Base-by-base conservation (phyloP, 1,284 basidiomycete genomes). In the Cystobasidiaceae sp. region DNA sequence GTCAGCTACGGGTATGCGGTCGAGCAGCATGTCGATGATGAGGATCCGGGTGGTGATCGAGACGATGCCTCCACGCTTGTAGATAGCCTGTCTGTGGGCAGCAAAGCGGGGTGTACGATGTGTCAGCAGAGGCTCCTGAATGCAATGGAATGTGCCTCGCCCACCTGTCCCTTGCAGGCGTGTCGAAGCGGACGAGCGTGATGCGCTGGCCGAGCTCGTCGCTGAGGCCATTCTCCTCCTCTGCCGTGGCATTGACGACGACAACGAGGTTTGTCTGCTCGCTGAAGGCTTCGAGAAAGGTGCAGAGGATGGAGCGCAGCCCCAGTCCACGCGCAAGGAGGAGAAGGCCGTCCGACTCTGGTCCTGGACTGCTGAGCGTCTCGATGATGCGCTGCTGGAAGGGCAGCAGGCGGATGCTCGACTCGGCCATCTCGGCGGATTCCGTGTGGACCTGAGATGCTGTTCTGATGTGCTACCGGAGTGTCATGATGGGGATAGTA, bases 21-120 rank as follows among this genome's bases (percentile, higher is more conserved):
- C 83, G 71, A 72, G 90, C 80, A 99, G 79, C 85, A 98, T 89
- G 75, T 98, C 96, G 56, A 94, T 92, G 46, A 94, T 88, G 27
- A 98, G 80, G 70, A 99, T 97, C 27, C 90, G 85, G 32, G 90
- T 93, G 0, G 94, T 98, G 39, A 97, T 87, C 9, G 90, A 92
- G 56, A 97, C 82, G 4, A 99, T 80, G 1, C 96, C 92, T 2
- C 93, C 93, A 66, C 83, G 82, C 71, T 87, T 86, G 78, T 96
- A 97, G 61, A 96, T 75, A 50, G 84, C 84, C 77, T 90, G 87
- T 72, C 92, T 93, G 75, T 4, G 5, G 25, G 23, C 13, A n/a
- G n/a, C n/a, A n/a, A n/a, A n/a, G n/a, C n/a, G n/a, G n/a, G n/a
- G n/a, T n/a, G n/a, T n/a, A n/a, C n/a, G 0, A 19, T 3, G 27